Evolutionary conservation across 768 basidiomycete genomes (phyloP).

Genomic region (Suillus variegatus): DNA sequence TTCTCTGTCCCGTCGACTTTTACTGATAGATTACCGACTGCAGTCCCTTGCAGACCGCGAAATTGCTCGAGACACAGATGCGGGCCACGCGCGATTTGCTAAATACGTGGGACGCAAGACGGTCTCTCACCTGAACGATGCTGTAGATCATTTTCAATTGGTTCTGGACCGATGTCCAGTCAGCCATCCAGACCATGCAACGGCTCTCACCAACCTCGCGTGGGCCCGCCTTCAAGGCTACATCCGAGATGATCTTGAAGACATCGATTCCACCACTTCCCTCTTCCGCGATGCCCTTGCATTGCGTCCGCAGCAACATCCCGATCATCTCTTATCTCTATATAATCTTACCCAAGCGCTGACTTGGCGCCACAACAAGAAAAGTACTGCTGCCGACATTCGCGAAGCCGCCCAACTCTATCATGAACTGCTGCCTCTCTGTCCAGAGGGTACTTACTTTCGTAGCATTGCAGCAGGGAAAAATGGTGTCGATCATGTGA

Average conservation of each 20-base stretch:
- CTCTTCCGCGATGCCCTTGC: not conserved
- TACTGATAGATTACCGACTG: not conserved
- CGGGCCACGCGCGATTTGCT: not conserved
- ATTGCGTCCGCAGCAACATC: not conserved
- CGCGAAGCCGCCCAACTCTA: not conserved
- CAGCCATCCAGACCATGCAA: not conserved
- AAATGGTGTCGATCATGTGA: not conserved
- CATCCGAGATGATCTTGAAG: not conserved
- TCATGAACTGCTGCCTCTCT: not conserved
- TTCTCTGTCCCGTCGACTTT: not conserved
- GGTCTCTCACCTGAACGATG: not conserved
- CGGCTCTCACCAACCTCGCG: not conserved
- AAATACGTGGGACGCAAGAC: not conserved
- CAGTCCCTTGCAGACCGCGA: not conserved
- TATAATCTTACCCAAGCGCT: not conserved
- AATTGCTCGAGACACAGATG: not conserved
- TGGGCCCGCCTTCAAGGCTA: not conserved
- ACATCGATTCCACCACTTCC: not conserved
- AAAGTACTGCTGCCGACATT: not conserved
- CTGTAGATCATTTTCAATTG: not conserved
- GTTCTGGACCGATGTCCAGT: not conserved
- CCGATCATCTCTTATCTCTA: not conserved
- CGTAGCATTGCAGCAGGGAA: not conserved
- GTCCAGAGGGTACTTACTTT: not conserved
- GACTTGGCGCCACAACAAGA: not conserved